Percentiles rank a stretch among this genome's conserved stretches.
phyloP scores from a whole-genome alignment of 768 basidiomycete species.

The Holtermannia corniformis region DNA sequence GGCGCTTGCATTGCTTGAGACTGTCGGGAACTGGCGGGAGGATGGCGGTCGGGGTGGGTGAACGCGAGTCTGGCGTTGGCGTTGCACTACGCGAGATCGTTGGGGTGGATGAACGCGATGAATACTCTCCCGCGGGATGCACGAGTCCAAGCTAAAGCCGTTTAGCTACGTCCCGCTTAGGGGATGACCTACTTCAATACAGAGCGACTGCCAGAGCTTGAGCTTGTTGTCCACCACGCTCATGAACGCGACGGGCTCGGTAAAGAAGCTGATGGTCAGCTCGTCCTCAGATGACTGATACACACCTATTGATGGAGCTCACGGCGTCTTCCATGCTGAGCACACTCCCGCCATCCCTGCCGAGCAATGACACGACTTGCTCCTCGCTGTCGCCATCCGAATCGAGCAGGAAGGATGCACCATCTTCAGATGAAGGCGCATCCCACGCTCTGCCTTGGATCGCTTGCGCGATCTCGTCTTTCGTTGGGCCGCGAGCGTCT shows the following conservation, averaged over 20 bases:
- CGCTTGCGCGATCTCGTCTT: background rate
- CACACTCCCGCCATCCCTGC: slow-evolving; percentile 3
- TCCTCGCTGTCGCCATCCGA: slow-evolving; percentile 2
- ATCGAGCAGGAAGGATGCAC: slow-evolving; percentile 1
- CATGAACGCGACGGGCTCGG: slow-evolving; percentile 13
- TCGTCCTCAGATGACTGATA: background rate
- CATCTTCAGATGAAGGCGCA: slow-evolving; percentile 6
- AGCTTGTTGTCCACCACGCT: slow-evolving; percentile 23
- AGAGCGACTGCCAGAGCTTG: slow-evolving; percentile 32
- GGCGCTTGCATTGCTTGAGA: slow-evolving; percentile 11
- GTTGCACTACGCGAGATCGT: background rate
- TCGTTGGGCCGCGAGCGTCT: slow-evolving; percentile 4
- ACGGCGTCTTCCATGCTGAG: slow-evolving; percentile 24
- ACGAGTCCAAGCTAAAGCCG: background rate
- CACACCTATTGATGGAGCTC: slow-evolving; percentile 27
- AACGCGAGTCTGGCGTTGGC: background rate
- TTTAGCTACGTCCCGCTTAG: background rate
- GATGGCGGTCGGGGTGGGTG: background rate
- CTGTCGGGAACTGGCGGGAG: slow-evolving; percentile 16
- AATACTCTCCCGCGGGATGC: background rate
- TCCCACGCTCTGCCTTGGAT: background rate
- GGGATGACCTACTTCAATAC: slow-evolving; percentile 21
- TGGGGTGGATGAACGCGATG: background rate
- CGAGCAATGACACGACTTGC: background rate
- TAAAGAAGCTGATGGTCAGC: slow-evolving; percentile 18